Conservation (phyloP, 2,329 filamentous ascomycete species). For the Eutypella sp. region DNA sequence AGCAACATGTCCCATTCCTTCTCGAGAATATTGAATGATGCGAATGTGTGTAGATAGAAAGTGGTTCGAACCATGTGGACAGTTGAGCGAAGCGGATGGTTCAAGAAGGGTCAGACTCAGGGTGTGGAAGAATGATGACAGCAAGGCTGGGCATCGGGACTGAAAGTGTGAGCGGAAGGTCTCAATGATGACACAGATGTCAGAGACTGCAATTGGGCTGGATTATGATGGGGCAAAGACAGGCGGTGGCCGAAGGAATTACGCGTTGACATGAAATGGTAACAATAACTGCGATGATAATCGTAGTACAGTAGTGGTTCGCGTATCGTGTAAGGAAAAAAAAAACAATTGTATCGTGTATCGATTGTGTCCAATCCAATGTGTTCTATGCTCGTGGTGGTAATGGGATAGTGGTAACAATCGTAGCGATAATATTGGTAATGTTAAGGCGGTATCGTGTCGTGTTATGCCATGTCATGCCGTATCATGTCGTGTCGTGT, state of each 20-base stretch:
- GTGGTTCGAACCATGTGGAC: constrained; percentile 17
- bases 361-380: no score
- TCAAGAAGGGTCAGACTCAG: constrained; percentile 10
- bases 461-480: not conserved
- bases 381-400: no score
- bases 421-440: not conserved
- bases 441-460: not conserved
- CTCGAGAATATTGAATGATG: constrained; percentile 17
- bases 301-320: no score
- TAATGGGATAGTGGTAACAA: no score
- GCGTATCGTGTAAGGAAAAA: no score
- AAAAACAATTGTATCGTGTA: no score
- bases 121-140: constrained; percentile 20
- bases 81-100: constrained; percentile 16
- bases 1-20: constrained; percentile 25
- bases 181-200: constrained; percentile 15
- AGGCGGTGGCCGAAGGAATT: not conserved
- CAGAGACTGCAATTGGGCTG: constrained; percentile 11
- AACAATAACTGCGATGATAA: not conserved
- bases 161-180: constrained; percentile 29
- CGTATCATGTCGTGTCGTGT: no score
- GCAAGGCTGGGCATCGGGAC: constrained; percentile 27
- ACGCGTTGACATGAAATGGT: not conserved
- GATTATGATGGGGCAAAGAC: constrained; percentile 8
- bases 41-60: constrained; percentile 21